These are phyloP conservation scores for Abortiporus biennis DNA, from an alignment of 1,284 basidiomycete species.

Conservation along the genomic window DNA sequence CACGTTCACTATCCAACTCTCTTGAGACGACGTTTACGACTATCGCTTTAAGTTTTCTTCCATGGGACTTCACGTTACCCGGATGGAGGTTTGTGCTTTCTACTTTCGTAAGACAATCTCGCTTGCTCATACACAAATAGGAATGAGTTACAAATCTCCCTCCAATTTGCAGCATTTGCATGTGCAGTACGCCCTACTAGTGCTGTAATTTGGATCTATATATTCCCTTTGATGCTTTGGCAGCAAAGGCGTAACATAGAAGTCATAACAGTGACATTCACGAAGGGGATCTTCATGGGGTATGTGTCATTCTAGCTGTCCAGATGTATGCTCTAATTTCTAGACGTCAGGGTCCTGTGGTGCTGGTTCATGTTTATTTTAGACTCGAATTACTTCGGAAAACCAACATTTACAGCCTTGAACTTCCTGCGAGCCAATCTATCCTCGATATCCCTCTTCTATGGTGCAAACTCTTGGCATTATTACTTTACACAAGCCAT, in stretches of 20 bases:
- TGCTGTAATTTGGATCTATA: constrained; percentile 77
- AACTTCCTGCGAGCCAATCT: constrained; percentile 82
- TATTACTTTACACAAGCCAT: constrained; percentile 88
- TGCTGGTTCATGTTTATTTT: constrained; percentile 44
- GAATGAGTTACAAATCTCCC: constrained; percentile 28
- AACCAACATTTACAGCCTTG: constrained; percentile 68
- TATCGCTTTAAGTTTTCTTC: constrained; percentile 77
- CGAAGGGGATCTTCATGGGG: constrained; percentile 36
- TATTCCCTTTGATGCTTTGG: constrained; percentile 52
- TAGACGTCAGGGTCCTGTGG: too few relatives aligned
- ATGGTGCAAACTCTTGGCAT: constrained; percentile 83
- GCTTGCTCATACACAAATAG: constrained; percentile 11
- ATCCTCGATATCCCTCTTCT: constrained; percentile 85
- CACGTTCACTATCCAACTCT: constrained; percentile 90
- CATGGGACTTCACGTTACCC: constrained; percentile 44
- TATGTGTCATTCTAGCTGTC: constrained; percentile 28
- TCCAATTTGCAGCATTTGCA: constrained; percentile 64
- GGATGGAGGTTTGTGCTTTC: constrained; percentile 16
- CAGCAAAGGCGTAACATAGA: constrained; percentile 29
- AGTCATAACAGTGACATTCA: constrained; percentile 28
- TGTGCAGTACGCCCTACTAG: constrained; percentile 86
- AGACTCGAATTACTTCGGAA: constrained; percentile 70
- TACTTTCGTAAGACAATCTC: not conserved
- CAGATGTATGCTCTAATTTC: not conserved
- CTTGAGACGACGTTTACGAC: constrained; percentile 85